phyloP scores from a whole-genome alignment of 1,284 basidiomycete species.

The Pterula multifida region DNA sequence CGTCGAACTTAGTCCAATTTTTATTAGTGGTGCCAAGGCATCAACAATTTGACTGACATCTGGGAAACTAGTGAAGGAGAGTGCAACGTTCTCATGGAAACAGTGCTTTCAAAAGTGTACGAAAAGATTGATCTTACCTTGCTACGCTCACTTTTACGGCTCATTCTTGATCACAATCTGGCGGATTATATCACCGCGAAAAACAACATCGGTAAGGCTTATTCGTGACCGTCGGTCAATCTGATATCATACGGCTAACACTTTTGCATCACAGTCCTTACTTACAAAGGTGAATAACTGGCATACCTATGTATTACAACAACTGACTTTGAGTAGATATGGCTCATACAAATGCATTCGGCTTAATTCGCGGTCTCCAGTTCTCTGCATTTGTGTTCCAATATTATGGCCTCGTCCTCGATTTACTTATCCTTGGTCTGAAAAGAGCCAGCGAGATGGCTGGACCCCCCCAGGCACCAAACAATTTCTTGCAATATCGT shows the following conservation, averaged over 20 bases:
- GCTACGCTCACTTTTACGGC: slow-evolving; percentile 83
- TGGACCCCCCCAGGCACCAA: slow-evolving; percentile 88
- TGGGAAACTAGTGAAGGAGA: slow-evolving; percentile 97
- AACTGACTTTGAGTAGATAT: slow-evolving; percentile 38
- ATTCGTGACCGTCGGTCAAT: no score
- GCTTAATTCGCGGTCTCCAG: slow-evolving; percentile 88
- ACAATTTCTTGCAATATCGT: slow-evolving; percentile 92
- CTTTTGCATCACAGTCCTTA: slow-evolving; percentile 41
- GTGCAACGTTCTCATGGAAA: slow-evolving; percentile 97
- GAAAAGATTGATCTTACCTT: slow-evolving; percentile 96
- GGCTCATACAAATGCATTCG: slow-evolving; percentile 87
- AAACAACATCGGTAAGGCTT: slow-evolving; percentile 70
- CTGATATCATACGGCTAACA: background rate
- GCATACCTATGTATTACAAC: slow-evolving; percentile 1
- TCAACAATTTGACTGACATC: slow-evolving; percentile 87
- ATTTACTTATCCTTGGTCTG: slow-evolving; percentile 86
- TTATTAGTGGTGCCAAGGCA: slow-evolving; percentile 78
- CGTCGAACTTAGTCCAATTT: slow-evolving; percentile 6
- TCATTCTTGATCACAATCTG: slow-evolving; percentile 94
- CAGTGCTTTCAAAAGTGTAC: slow-evolving; percentile 89
- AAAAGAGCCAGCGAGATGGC: slow-evolving; percentile 96
- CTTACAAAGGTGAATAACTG: slow-evolving; percentile 68
- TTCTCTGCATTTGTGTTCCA: slow-evolving; percentile 98
- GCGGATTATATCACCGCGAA: slow-evolving; percentile 97
- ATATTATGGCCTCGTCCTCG: slow-evolving; percentile 86